These are phyloP conservation scores for Urostyla sp. DNA, from an alignment of 73 alveolate species.

Conservation along the genomic window DNA sequence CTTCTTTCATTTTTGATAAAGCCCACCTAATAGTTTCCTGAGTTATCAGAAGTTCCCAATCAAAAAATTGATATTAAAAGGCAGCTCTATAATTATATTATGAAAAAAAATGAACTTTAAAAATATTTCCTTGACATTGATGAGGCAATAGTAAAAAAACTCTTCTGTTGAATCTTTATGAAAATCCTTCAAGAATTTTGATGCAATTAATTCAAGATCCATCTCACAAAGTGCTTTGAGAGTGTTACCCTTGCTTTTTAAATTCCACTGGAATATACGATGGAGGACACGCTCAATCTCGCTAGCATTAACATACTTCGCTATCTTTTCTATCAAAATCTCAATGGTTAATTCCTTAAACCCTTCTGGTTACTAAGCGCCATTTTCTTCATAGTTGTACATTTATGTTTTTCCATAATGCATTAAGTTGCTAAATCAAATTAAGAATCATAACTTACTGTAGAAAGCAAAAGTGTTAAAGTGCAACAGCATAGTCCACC, in stretches of 20 bases:
- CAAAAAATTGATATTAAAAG: conserved; percentile 15
- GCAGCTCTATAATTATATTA: no score
- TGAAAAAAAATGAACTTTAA: no score
- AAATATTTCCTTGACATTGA: conserved; percentile 8
- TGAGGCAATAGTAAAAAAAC: conserved; percentile 37
- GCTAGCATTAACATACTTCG: not conserved
- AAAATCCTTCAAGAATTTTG: conserved; percentile 28
- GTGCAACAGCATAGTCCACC: not conserved
- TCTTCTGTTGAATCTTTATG: not conserved
- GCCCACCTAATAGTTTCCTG: not conserved
- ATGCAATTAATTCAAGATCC: conserved; percentile 30
- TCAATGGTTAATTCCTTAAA: conserved; percentile 11
- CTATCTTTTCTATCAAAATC: not conserved
- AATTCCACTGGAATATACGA: conserved; percentile 27
- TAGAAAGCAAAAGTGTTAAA: not conserved
- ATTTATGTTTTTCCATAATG: not conserved
- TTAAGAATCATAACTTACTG: conserved; percentile 1
- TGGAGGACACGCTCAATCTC: conserved; percentile 13
- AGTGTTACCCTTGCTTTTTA: conserved; percentile 21
- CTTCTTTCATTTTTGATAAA: not conserved
- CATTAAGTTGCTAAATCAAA: conserved; percentile 8
- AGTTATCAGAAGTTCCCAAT: conserved; percentile 6
- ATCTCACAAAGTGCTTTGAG: conserved; percentile 8
- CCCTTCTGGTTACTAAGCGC: not conserved
- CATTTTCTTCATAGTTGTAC: not conserved